Base-by-base conservation (phyloP, 495 filamentous ascomycete genomes). In the Letharia lupina region DNA sequence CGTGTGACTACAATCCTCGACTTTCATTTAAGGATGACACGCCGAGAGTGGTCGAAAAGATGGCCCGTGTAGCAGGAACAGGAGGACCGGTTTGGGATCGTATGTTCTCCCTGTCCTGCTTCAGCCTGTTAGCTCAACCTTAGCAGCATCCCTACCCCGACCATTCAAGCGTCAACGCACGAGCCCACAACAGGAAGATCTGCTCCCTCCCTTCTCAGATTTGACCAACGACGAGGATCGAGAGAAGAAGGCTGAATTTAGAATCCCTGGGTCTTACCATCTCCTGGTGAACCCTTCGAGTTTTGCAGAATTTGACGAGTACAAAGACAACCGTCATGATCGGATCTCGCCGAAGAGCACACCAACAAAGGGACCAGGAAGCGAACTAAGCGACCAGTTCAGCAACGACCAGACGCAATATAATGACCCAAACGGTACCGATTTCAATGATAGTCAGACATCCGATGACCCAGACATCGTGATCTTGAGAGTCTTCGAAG, bases 141-240 rank as follows among this genome's bases (percentile, higher is more conserved):
- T 28, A 40, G 41, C n/a, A 68, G 68, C 39, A 68, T 68, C 44
- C 70, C 56, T 56, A 16, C 33, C 52, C 44, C 52, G 59, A 23
- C 60, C 58, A 35, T 57, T 65, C 70, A 74, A 50, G 67, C 70
- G 61, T 60, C 68, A 68, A 69, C 71, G 31, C 70, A 73, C 48
- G 71, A 73, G 60, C 73, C 75, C 59, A 66, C 69, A 57, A 65
- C 69, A 69, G n/a, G 67, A 73, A 13, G 77, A 82, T 66, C 63
- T 74, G 4, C 75, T 86, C 7, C 83, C 84, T 18, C 77, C 79
- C 4, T 86, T 87, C 68, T 70, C 79, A 28, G 65, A 72, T 12
- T 76, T 87, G 47, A 84, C 78, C 5, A 86, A 77, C n/a, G 84
- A 86, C 66, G 84, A 86, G 54, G 84, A 86, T 2, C 72, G 84